These are phyloP conservation scores for Kwoniella dejecticola DNA, from an alignment of 768 basidiomycete genomes.

Conservation along the genomic window DNA sequence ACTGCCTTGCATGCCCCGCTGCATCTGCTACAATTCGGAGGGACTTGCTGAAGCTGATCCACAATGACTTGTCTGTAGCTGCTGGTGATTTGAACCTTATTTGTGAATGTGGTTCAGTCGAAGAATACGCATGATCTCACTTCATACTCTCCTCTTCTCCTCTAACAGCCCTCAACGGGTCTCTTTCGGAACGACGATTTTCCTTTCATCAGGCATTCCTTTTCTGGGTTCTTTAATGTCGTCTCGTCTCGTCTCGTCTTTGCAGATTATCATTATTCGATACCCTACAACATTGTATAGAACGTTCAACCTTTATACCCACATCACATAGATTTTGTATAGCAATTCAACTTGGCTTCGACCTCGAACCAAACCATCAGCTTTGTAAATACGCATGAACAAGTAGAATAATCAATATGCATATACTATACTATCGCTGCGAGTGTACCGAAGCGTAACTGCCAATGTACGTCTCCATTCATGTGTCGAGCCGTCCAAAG, in stretches of 20 bases:
- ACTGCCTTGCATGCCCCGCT: neutral
- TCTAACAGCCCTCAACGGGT: slow-evolving; percentile 11
- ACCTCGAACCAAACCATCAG: neutral
- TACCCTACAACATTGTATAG: neutral
- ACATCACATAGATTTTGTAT: neutral
- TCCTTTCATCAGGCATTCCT: slow-evolving; percentile 5
- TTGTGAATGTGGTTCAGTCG: slow-evolving; percentile 57
- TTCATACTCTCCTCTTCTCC: neutral
- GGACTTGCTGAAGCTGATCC: too few species aligned
- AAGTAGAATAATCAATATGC: too few species aligned
- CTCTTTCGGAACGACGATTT: neutral
- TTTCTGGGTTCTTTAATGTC: neutral
- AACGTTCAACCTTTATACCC: slow-evolving; percentile 7
- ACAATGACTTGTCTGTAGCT: too few species aligned
- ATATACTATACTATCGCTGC: too few species aligned
- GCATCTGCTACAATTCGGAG: too few species aligned
- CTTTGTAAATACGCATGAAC: neutral
- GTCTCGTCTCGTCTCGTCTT: too few species aligned
- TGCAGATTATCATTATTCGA: neutral
- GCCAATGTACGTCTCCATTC: too few species aligned
- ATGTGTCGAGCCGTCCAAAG: too few species aligned
- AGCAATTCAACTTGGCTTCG: slow-evolving; percentile 30
- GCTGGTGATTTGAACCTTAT: slow-evolving; percentile 88
- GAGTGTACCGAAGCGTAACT: too few species aligned
- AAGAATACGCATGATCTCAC: slow-evolving; percentile 49